phyloP scores from a whole-genome alignment of 345 rosid species.

The Eucalyptus curtisii region DNA sequence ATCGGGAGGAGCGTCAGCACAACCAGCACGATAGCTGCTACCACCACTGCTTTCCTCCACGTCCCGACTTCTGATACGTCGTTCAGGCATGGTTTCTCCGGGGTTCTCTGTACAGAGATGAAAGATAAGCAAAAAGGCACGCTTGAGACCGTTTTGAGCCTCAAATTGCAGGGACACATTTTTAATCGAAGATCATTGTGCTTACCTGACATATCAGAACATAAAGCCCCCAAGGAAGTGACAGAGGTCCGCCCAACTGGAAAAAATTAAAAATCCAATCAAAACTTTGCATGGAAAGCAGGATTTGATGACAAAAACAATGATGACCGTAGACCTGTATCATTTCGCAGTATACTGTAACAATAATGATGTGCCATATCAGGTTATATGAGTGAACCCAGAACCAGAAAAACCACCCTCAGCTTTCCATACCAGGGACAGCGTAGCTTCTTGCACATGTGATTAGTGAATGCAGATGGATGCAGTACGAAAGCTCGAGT shows the following conservation, averaged over 20 bases:
- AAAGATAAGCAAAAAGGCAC: neutral
- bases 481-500: neutral
- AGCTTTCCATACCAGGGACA: neutral
- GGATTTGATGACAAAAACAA: neutral
- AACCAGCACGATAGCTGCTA: conserved; percentile 38
- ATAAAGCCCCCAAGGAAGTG: conserved; percentile 94
- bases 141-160: neutral
- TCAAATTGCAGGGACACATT: neutral
- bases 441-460: neutral
- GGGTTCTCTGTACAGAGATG: conserved; percentile 45
- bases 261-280: neutral
- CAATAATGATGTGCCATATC: neutral
- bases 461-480: neutral
- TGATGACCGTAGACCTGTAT: neutral
- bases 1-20: conserved; percentile 73
- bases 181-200: neutral
- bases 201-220: conserved; percentile 89
- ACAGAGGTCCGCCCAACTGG: conserved; percentile 87
- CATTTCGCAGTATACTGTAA: neutral
- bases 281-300: neutral
- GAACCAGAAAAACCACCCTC: neutral
- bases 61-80: conserved; percentile 91
- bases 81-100: conserved; percentile 85
- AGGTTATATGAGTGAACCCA: too few species aligned
- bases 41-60: conserved; percentile 72